phyloP scores from a whole-genome alignment of 23 red algal species.

The Chondrus crispus region DNA sequence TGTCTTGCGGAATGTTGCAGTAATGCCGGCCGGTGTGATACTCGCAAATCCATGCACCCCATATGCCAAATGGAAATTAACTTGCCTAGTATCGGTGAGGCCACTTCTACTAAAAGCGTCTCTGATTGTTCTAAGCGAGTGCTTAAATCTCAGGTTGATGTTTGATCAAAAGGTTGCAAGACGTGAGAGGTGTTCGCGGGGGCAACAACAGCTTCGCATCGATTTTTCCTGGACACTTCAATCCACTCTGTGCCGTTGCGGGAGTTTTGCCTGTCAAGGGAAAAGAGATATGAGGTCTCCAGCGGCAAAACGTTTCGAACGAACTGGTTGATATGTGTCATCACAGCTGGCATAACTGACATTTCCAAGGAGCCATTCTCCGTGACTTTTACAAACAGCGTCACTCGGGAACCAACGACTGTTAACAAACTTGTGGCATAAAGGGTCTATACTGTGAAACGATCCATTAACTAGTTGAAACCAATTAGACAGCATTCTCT shows the following conservation, averaged over 20 bases:
- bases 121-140: not conserved
- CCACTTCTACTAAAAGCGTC: not conserved
- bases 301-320: not conserved
- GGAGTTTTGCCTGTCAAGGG: slow-evolving; percentile 6
- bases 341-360: not conserved
- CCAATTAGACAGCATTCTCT: not conserved
- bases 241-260: slow-evolving; percentile 16
- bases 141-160: slow-evolving; percentile 14
- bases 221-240: not conserved
- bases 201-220: not conserved
- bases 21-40: not conserved
- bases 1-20: not conserved
- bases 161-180: slow-evolving; percentile 24
- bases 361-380: slow-evolving; percentile 18
- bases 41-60: not conserved
- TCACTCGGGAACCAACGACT: not conserved
- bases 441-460: not conserved
- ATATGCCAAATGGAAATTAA: not conserved
- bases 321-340: not conserved
- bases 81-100: not conserved
- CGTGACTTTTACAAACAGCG: slow-evolving; percentile 6
- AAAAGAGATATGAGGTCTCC: not conserved
- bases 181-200: slow-evolving; percentile 3
- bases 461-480: not conserved
- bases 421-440: not conserved